phyloP scores from a whole-genome alignment of 1,284 basidiomycete genomes.

The Cystobasidium pallidum region DNA sequence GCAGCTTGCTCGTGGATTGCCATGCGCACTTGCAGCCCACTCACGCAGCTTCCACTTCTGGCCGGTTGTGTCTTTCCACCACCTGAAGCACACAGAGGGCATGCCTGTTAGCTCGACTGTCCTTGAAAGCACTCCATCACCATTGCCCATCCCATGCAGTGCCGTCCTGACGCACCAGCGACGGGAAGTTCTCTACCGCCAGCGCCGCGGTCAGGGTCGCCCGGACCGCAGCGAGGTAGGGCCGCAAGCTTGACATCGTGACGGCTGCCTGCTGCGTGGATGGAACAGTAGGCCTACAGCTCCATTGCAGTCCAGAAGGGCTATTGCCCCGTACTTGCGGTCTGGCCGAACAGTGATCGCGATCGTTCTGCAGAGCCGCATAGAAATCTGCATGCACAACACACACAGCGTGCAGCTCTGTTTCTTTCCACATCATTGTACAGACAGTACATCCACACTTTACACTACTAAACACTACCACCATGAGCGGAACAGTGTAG shows the following conservation, averaged over 20 bases:
- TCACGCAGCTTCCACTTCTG: slow-evolving; percentile 85
- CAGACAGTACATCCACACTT: not conserved
- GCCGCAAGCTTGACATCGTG: slow-evolving; percentile 63
- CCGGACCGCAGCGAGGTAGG: slow-evolving; percentile 93
- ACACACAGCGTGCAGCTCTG: not conserved
- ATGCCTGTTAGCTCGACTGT: not conserved
- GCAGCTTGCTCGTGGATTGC: not conserved
- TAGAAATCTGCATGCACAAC: slow-evolving; percentile 14
- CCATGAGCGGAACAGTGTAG: slow-evolving; percentile 35
- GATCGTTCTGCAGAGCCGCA: not conserved
- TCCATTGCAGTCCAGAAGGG: too few species aligned
- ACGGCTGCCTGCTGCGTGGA: not conserved
- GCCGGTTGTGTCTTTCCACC: slow-evolving; percentile 94
- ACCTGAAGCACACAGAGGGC: slow-evolving; percentile 62
- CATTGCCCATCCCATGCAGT: not conserved
- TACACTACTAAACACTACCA: not conserved
- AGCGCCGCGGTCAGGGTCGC: slow-evolving; percentile 96
- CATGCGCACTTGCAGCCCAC: slow-evolving; percentile 51
- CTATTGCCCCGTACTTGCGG: not conserved
- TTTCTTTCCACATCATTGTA: slow-evolving; percentile 3
- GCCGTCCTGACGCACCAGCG: slow-evolving; percentile 67
- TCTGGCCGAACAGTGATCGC: slow-evolving; percentile 9
- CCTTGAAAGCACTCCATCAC: not conserved
- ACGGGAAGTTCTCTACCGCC: slow-evolving; percentile 95
- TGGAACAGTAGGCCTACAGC: too few species aligned